Base-by-base conservation (phyloP, 2,329 filamentous ascomycete genomes). In the Exutisphaerella laricina region DNA sequence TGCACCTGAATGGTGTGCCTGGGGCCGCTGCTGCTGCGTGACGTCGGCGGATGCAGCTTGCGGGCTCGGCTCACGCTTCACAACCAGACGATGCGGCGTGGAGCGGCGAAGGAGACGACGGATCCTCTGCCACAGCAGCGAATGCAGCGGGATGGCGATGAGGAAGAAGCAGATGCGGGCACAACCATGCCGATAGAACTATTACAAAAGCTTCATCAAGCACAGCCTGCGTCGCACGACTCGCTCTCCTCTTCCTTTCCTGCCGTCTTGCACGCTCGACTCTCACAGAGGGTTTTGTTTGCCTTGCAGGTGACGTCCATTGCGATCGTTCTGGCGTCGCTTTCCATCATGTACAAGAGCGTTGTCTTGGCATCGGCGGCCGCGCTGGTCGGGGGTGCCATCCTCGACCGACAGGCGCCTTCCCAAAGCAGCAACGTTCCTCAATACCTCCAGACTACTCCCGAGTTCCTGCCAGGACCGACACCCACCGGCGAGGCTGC, bases 401-500 rank as follows among this genome's bases (percentile, higher is more conserved):
- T 54, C 4, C 35, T 56, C 13, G 48, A 47, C 26, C 43, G 48
- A 16, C 41, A 57, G 32, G 39, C 35, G 18, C 49, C 39, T 21
- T 46, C 43, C 3, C 16, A 12, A 7, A 37, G 46, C 18, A 51
- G 47, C 34, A 45, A 70, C 29, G 71, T 80, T 34, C 79, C 79
- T 17, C 75, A 81, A 58, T 78, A 82, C 59, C 82, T 80, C 55
- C 75, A 80, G 59, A 82, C 78, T 0, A 70, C 67, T 17, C 77
- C 78, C 3, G 70, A 81, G 60, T 61, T 80, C 32, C 79, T 58
- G 30, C 49, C 61, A 36, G 62, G 82, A 1, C 82, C 82, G 26
- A 86, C 80, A 4, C 72, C 79, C n/a, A 88, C 84, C 1, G 85
- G 84, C 10, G 68, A 66, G 43, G 71, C 82, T 18, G 78, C 84